Evolutionary conservation across 2,329 filamentous ascomycete species (phyloP), one percentile per base, ranked within the genome.

Genomic region (Fusarium nelsonii): DNA sequence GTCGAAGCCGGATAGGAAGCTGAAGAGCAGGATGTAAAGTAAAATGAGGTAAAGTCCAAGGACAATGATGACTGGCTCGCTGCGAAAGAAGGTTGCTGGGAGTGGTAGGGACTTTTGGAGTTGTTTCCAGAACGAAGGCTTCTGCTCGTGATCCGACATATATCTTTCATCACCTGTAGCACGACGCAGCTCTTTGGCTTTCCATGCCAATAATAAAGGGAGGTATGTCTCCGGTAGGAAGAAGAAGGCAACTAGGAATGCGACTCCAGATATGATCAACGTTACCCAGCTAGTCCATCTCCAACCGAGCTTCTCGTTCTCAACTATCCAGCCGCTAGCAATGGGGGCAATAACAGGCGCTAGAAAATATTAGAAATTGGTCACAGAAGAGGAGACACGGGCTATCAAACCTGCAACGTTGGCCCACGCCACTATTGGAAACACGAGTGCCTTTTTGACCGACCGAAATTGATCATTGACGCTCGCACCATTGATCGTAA

Each of bases 211-310:
- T 18, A 91, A 78, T 20, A 89, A 39, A 37, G 76, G 78, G 28
- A 73, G 84, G 69, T 91, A 91, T 2, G 90, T 91, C 75, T 91
- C 90, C 3, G 90, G 90, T 33, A 91, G 87, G 51, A 88, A 81
- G 18, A 88, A 70, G 39, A 87, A 73, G 50, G 91, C 85, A 41
- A 85, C 70, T 30, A 81, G 75, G 23, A 90, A 82, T 61, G 89
- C 78, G 14, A 84, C 73, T 2, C 81, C 85, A 6, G 88, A 84
- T 84, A 88, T 88, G 43, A 91, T 90, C 43, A 91, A 77, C 54
- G 90, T 82, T 2, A 88, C 82, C 78, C 90, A 91, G 74, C 91
- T 89, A 0, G 83, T 82, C 87, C 87, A 90, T 33, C 86, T 81
- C 84, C 88, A 91, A 5, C 50, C 50, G 1, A 59, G 28, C 0